Conservation (phyloP, 306 rosid species). For the Cercis canadensis region DNA sequence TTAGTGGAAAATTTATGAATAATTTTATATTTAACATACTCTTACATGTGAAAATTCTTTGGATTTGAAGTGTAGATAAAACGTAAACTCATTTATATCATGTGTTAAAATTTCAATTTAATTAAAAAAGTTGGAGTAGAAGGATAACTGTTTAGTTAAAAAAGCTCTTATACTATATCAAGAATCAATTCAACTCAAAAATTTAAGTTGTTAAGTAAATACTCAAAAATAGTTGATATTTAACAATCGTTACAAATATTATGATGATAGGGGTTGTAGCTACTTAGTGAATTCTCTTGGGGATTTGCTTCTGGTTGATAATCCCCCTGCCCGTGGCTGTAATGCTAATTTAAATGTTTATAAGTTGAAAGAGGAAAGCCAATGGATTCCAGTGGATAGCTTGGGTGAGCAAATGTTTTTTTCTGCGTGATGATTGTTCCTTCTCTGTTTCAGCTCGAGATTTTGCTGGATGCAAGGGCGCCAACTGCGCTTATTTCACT, state of each 20-base stretch:
- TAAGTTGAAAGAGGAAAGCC: not conserved
- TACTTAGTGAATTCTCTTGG: not conserved
- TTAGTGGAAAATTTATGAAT: no score
- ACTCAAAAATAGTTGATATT: no score
- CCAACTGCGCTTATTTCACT: not conserved
- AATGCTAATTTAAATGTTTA: not conserved
- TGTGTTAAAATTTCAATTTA: no score
- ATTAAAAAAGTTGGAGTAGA: no score
- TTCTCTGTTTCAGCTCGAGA: slow-evolving; percentile 1
- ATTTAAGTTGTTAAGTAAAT: no score
- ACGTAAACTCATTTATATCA: no score
- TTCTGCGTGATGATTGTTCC: not conserved
- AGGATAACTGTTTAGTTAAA: no score
- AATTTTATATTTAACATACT: no score
- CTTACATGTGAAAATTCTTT: no score
- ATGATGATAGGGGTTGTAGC: not conserved
- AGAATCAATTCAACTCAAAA: no score
- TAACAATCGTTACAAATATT: not conserved
- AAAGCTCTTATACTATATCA: no score
- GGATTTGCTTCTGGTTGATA: not conserved
- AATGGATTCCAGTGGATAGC: not conserved
- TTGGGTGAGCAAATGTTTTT: slow-evolving; percentile 1
- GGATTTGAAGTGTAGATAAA: no score
- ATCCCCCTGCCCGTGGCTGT: not conserved
- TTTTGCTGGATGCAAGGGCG: not conserved